A percentile compares a stretch with the other conserved stretches of the same genome.
These are phyloP conservation scores for Nematocida sp. DNA, from an alignment of 371 early-diverging fungal genomes.

Conservation along the genomic window DNA sequence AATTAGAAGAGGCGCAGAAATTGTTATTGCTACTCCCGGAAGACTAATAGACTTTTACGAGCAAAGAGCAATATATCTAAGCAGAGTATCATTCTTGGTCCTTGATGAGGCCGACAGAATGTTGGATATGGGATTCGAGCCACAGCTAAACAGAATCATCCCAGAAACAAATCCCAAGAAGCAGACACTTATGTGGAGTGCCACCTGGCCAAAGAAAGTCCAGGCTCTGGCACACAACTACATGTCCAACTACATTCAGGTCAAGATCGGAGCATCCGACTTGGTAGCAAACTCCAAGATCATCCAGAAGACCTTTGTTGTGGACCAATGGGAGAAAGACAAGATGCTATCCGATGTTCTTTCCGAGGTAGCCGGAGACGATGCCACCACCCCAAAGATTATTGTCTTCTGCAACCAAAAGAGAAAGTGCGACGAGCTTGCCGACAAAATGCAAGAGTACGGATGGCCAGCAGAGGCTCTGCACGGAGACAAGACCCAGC, in stretches of 20 bases:
- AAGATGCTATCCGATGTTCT: constrained; percentile 81
- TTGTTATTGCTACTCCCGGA: constrained; percentile 97
- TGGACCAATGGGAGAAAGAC: constrained; percentile 79
- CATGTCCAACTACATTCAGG: constrained; percentile 88
- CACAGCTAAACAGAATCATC: constrained; percentile 93
- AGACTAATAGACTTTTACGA: constrained; percentile 84
- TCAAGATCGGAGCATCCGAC: constrained; percentile 91
- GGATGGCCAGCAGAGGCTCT: constrained; percentile 93
- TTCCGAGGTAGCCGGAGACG: constrained; percentile 47
- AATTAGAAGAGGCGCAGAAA: constrained; percentile 79
- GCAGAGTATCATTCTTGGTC: constrained; percentile 88
- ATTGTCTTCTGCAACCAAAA: constrained; percentile 95
- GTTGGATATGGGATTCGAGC: constrained; percentile 99
- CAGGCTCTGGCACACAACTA: constrained; percentile 81
- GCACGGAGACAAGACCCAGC: constrained; percentile 96
- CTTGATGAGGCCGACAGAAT: constrained; percentile 97
- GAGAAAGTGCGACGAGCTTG: constrained; percentile 88
- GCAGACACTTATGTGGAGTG: constrained; percentile 99
- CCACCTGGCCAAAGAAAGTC: constrained; percentile 97
- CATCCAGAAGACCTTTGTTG: constrained; percentile 84
- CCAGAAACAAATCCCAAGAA: constrained; percentile 90
- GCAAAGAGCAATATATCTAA: constrained; percentile 73
- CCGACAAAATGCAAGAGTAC: constrained; percentile 75
- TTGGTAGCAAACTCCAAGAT: constrained; percentile 91
- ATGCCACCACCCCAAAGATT: constrained; percentile 70